Base-by-base conservation (phyloP, 805 yeast genomes). In the Diddensiella caesifluorescens region DNA sequence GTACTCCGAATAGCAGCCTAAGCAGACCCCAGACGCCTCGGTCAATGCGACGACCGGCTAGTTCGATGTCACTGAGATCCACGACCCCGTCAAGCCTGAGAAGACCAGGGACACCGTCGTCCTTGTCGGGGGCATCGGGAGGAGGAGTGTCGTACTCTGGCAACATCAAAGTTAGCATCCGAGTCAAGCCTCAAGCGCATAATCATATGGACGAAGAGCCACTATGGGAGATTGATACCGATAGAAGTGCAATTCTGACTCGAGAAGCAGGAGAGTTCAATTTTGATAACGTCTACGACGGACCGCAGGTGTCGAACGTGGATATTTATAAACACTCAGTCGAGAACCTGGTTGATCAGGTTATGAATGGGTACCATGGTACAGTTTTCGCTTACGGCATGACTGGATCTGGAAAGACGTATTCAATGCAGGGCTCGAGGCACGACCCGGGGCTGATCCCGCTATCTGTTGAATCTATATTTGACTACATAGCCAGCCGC, bases 351-450 rank as follows among this genome's bases (percentile, higher is more conserved):
- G 79, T 71, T 28, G 65, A 56, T 48, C 75, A 71, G 58, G 77
- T 75, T 47, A 70, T 71, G 52, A 79, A 79, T 12, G 96, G 95
- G 0, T 89, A 65, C 60, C 40, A 48, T 27, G 52, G 49, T 12
- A 47, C 51, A 5, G 49, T 48, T 18, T 87, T 90, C 60, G 97
- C 97, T 0, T 87, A 87, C 55, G 96, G 96, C 26, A 84, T 84
- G 87, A 87, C 96, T 0, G 95, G 95, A 0, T 82, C 94, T 1
- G 96, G 96, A 7, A 87, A 87, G 61, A 87, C 96, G 0, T 79
- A 75, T 57, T 76, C 95, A 2, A 87, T 87, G 95, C 80, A 80
- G 48, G 95, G 95, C 22, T 67, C 70, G 21, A 68, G 61, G 2
- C 47, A 51, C 4, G 80, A 79, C 47, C 79, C 80, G 0, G 95